phyloP scores from a whole-genome alignment of 306 rosid species.

The Vigna reflexopilosa region DNA sequence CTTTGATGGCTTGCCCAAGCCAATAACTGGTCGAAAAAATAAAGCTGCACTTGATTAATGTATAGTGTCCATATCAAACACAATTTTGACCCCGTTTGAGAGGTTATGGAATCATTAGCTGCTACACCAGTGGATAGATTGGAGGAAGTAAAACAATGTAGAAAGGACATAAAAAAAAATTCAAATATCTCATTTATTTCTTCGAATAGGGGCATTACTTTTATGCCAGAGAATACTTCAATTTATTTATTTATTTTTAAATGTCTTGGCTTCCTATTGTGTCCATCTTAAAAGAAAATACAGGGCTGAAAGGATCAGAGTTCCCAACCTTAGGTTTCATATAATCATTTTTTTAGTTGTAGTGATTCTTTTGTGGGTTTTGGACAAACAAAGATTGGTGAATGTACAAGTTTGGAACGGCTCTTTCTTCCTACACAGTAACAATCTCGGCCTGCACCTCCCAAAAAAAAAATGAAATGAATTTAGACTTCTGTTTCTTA shows the following conservation, averaged over 20 bases:
- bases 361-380: background rate
- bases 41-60: conserved; percentile 87
- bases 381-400: background rate
- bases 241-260: conserved; percentile 13
- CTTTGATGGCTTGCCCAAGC: conserved; percentile 86
- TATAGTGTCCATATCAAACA: conserved; percentile 30
- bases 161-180: background rate
- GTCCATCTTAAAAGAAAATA: conserved; percentile 11
- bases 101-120: conserved; percentile 45
- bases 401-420: no score
- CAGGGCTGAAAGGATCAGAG: conserved; percentile 1
- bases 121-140: conserved; percentile 44
- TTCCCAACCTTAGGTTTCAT: background rate
- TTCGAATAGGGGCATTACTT: conserved; percentile 35
- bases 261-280: conserved; percentile 20
- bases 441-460: no score
- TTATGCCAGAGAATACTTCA: conserved; percentile 23
- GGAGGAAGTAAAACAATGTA: conserved; percentile 41
- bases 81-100: conserved; percentile 51
- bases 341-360: background rate
- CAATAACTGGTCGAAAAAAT: conserved; percentile 65
- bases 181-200: conserved; percentile 24
- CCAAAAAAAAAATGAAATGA: no score
- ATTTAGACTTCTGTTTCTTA: no score
- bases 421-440: no score